These are phyloP conservation scores for Akebia trifoliata DNA, from an alignment of 164 flowering plant species.

Conservation along the genomic window DNA sequence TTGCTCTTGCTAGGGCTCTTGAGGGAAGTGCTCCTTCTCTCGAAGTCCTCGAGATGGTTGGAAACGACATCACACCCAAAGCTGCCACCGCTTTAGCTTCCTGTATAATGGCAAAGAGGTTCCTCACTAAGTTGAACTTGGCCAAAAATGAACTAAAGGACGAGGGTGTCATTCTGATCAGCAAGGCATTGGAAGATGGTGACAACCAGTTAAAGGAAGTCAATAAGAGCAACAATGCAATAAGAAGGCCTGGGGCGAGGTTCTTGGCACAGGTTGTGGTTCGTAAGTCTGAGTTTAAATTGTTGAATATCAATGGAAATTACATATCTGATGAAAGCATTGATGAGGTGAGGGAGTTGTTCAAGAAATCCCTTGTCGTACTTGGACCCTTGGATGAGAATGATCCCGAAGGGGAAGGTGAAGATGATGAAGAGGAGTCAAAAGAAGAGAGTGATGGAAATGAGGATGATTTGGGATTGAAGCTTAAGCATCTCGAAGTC, in stretches of 20 bases:
- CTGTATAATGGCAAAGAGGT: slow-evolving; percentile 40
- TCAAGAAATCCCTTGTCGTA: slow-evolving; percentile 43
- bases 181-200: slow-evolving; percentile 48
- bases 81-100: slow-evolving; percentile 53
- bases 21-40: slow-evolving; percentile 53
- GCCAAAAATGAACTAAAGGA: slow-evolving; percentile 83
- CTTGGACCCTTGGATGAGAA: slow-evolving; percentile 86
- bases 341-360: slow-evolving; percentile 67
- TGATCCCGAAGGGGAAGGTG: slow-evolving; percentile 75
- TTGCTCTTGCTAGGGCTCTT: slow-evolving; percentile 51
- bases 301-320: slow-evolving; percentile 68
- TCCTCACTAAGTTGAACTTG: slow-evolving; percentile 56
- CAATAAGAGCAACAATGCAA: slow-evolving; percentile 53
- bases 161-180: slow-evolving; percentile 52
- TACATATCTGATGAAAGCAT: slow-evolving; percentile 81
- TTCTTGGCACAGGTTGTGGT: slow-evolving; percentile 49
- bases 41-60: slow-evolving; percentile 72
- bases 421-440: slow-evolving; percentile 69
- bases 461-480: slow-evolving; percentile 43
- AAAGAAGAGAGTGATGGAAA: slow-evolving; percentile 25
- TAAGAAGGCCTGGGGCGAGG: slow-evolving; percentile 72
- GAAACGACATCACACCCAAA: slow-evolving; percentile 67
- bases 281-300: slow-evolving; percentile 47
- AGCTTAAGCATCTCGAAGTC: slow-evolving; percentile 52
- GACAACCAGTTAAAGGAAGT: slow-evolving; percentile 49